Percentiles rank a stretch among this genome's conserved stretches.
Evolutionary conservation across 2,329 filamentous ascomycete species (phyloP).

Genomic region (Neofusicoccum ribis): DNA sequence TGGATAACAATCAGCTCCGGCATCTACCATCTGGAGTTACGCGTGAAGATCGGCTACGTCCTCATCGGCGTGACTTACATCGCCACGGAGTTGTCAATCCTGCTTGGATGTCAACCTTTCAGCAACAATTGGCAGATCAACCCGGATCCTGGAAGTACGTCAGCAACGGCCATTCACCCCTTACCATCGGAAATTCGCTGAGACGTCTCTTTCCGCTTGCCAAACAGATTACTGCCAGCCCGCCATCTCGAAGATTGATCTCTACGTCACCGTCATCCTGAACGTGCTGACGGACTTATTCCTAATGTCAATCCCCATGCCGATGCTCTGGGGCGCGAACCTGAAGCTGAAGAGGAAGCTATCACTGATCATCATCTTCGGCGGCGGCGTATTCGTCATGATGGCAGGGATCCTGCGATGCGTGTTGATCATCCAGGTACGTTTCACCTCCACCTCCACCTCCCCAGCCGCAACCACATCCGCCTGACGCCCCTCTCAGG

Average conservation of each 20-base stretch:
- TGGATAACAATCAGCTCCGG: not conserved
- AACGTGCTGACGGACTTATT: conserved; percentile 60
- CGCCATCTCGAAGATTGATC: conserved; percentile 16
- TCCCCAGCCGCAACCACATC: not conserved
- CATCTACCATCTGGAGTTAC: conserved; percentile 37
- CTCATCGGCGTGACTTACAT: conserved; percentile 52
- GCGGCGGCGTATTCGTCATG: conserved; percentile 58
- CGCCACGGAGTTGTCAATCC: conserved; percentile 49
- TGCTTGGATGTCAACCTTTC: conserved; percentile 56
- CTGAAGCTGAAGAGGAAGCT: conserved; percentile 54
- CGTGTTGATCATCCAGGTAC: conserved; percentile 48
- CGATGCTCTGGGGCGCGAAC: conserved; percentile 55
- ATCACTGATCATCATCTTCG: conserved; percentile 56
- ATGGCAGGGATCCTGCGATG: conserved; percentile 57
- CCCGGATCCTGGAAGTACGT: conserved; percentile 52
- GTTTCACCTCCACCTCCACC: not conserved
- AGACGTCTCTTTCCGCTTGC: not conserved
- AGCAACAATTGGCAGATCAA: conserved; percentile 58
- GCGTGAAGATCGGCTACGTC: conserved; percentile 49
- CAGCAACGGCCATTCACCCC: not conserved
- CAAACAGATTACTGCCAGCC: conserved; percentile 9
- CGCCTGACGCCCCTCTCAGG: conserved; percentile 18
- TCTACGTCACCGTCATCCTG: conserved; percentile 37
- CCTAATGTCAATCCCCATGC: conserved; percentile 57
- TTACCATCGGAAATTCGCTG: not conserved